These are phyloP conservation scores for Cyclospora cayetanensis DNA, from an alignment of 169 alveolate genomes.

Conservation along the genomic window DNA sequence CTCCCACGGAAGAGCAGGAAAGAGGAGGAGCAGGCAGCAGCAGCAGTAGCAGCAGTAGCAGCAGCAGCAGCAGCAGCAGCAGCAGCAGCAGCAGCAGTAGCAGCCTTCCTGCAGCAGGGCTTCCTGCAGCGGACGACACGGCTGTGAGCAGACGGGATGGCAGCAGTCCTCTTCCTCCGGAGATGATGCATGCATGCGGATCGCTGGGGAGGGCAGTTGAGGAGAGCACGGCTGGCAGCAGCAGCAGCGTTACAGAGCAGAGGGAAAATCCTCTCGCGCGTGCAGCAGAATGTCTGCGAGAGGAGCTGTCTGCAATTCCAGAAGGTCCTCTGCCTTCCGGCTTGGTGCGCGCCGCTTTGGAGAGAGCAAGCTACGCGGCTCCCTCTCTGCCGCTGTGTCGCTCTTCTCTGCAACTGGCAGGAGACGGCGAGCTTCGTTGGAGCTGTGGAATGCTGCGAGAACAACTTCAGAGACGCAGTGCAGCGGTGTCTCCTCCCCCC, in stretches of 20 bases:
- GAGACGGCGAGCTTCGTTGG: conserved; percentile 6
- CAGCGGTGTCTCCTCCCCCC: not conserved
- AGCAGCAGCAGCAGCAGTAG: not conserved
- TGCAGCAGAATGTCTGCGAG: too few species aligned
- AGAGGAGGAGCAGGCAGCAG: not conserved
- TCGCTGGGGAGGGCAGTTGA: too few species aligned
- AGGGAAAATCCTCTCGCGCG: too few species aligned
- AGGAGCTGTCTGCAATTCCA: too few species aligned
- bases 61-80: not conserved
- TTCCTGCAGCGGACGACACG: not conserved
- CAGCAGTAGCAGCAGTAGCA: not conserved
- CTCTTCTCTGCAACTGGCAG: conserved; percentile 41
- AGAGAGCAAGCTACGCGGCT: not conserved
- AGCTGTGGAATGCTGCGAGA: conserved; percentile 7
- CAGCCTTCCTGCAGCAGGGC: not conserved
- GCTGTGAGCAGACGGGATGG: too few species aligned
- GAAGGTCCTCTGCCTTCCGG: not conserved
- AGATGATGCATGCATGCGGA: too few species aligned
- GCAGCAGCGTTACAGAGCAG: too few species aligned
- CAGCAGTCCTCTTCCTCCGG: too few species aligned
- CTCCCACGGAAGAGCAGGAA: not conserved
- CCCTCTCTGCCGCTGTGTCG: not conserved
- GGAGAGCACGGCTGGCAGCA: too few species aligned
- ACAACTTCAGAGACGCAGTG: not conserved
- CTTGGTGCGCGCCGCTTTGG: not conserved